Base-by-base conservation (phyloP, 2,329 filamentous ascomycete species). In the Beauveria caledonica region DNA sequence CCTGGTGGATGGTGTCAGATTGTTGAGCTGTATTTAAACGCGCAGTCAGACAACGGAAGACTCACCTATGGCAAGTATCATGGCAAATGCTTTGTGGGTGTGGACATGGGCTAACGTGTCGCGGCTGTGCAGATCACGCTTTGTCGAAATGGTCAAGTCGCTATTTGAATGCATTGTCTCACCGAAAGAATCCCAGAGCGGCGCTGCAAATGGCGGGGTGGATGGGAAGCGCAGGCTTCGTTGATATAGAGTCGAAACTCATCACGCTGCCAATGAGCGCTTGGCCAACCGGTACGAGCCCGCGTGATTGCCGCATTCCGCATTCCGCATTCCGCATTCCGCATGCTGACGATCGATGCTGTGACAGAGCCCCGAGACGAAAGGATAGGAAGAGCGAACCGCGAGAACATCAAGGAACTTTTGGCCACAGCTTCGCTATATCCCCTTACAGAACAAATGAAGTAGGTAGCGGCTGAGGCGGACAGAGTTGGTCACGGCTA, bases 1-100 rank as follows among this genome's bases (percentile, higher is more conserved):
- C 87, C 86, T 6, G 88, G 86, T 2, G 92, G 92, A 1, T 96
- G 91, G 90, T 82, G 89, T 62, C 91, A 96, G 69, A 86, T 96
- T 81, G 83, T 90, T n/a, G 92, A 96, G 69, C 83, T 92, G 67
- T 91, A 95, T 68, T 87, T 87, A 71, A 90, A 91, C 64, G 86
- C 90, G 27, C 92, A 96, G 71, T 96, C 90, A 0, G 86, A 93
- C 66, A 95, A 90, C 67, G 91, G 91, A 5, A 85, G 84, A n/a
- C 75, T 94, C 66, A 86, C 84, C 11, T 80, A 86, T 55, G 78
- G 84, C 80, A 68, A 71, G 79, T 52, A 40, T 9, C 11, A 21
- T 25, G 33, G 45, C 1, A 23, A 23, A 3, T 27, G 11, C 19
- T 17, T 46, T 21, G 8, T 5, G 25, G 25, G n/a, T n/a, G 8